Evolutionary conservation across 179 eudicot species (phyloP).

Genomic region (Actinidia chinensis): DNA sequence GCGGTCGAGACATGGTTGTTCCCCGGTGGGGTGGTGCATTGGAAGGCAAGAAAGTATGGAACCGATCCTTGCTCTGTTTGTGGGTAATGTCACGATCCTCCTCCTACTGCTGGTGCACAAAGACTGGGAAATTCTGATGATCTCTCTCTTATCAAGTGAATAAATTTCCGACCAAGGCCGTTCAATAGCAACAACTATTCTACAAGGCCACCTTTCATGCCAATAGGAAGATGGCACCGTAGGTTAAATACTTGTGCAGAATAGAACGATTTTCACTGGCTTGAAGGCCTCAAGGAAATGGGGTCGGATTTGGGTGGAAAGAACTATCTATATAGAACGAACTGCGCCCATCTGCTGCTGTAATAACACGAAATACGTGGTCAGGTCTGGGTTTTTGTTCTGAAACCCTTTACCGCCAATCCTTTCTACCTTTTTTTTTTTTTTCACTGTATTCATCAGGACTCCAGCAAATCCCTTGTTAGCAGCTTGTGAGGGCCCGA

Average conservation of each 20-base stretch:
- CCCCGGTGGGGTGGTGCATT: constrained; percentile 58
- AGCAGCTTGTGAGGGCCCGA: neutral
- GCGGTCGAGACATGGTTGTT: constrained; percentile 37
- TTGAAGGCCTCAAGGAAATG: neutral
- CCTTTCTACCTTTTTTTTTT: neutral
- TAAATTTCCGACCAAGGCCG: constrained; percentile 30
- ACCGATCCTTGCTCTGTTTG: constrained; percentile 45
- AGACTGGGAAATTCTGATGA: constrained; percentile 29
- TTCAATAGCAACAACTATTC: constrained; percentile 16
- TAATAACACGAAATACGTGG: neutral
- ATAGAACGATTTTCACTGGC: neutral
- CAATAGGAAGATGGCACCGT: constrained; percentile 5
- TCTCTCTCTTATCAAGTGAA: constrained; percentile 29
- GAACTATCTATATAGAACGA: too few species aligned
- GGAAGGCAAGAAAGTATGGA: constrained; percentile 44
- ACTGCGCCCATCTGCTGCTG: neutral
- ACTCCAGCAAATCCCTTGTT: neutral
- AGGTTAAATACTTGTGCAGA: neutral
- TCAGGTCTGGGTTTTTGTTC: neutral
- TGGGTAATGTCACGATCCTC: constrained; percentile 34
- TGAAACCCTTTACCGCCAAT: neutral
- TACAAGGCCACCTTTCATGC: neutral
- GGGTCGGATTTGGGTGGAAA: constrained; percentile 2
- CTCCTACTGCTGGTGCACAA: constrained; percentile 37
- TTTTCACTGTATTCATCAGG: neutral